Evolutionary conservation across 306 rosid species (phyloP).

Genomic region (Castanea crenata): DNA sequence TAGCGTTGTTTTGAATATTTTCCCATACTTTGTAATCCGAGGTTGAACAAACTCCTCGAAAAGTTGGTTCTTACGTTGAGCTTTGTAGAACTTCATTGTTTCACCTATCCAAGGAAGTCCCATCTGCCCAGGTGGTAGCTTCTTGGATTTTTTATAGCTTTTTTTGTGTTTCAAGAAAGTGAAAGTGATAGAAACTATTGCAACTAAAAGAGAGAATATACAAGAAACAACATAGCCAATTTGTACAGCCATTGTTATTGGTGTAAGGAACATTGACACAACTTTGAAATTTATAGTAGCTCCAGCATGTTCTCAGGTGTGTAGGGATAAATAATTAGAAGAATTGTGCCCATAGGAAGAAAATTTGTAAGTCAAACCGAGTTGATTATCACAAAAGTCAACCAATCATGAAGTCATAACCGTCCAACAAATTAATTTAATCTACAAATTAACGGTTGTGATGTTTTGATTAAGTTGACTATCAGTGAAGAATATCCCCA

Average conservation of each 20-base stretch:
- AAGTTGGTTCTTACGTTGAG: constrained; percentile 54
- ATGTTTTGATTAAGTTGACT: constrained; percentile 15
- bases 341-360: constrained; percentile 18
- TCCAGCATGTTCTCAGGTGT: constrained; percentile 15
- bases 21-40: constrained; percentile 45
- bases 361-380: constrained; percentile 20
- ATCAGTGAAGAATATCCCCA: background rate
- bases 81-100: constrained; percentile 76
- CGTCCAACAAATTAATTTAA: background rate
- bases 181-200: constrained; percentile 25
- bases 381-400: constrained; percentile 27
- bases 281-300: background rate
- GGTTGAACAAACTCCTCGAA: constrained; percentile 63
- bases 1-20: constrained; percentile 72
- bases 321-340: constrained; percentile 24
- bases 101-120: constrained; percentile 83
- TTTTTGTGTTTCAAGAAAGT: constrained; percentile 37
- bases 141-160: constrained; percentile 22
- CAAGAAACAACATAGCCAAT: constrained; percentile 20
- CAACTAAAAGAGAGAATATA: constrained; percentile 32
- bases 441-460: constrained; percentile 16
- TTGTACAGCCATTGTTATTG: constrained; percentile 35
- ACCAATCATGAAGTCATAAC: constrained; percentile 31
- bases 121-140: constrained; percentile 71
- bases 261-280: constrained; percentile 15